These are phyloP conservation scores for Ilex paraguariensis DNA, from an alignment of 305 asterid species.

Conservation along the genomic window DNA sequence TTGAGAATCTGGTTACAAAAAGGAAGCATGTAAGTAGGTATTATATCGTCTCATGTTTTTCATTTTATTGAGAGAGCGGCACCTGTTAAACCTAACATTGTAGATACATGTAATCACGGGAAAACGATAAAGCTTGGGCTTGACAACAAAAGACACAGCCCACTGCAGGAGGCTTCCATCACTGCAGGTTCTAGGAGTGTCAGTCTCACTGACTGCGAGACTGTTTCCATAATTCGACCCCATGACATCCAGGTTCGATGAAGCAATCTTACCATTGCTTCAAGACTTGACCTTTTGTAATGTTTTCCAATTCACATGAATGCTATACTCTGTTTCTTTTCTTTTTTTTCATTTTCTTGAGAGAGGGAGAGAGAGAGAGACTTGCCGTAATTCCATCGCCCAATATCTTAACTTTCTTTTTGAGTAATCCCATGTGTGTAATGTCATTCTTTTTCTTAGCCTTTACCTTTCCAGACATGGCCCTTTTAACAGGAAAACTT, in stretches of 20 bases:
- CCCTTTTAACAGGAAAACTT: slow-evolving; percentile 41
- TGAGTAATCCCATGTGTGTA: slow-evolving; percentile 51
- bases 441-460: slow-evolving; percentile 69
- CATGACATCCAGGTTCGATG: too few species aligned
- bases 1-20: slow-evolving; percentile 54
- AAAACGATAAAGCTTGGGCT: too few species aligned
- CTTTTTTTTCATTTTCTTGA: too few species aligned
- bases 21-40: slow-evolving; percentile 15
- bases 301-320: too few species aligned
- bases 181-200: too few species aligned
- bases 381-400: slow-evolving; percentile 86
- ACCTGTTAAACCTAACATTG: background rate
- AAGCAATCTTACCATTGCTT: too few species aligned
- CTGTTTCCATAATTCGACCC: too few species aligned
- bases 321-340: too few species aligned
- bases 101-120: background rate
- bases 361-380: slow-evolving; percentile 6
- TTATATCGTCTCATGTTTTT: background rate
- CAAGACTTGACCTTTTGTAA: too few species aligned
- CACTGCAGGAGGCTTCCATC: too few species aligned
- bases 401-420: slow-evolving; percentile 78
- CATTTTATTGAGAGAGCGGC: background rate
- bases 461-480: slow-evolving; percentile 59
- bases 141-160: too few species aligned
- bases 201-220: too few species aligned